A percentile compares a stretch with the other conserved stretches of the same genome.
These are phyloP conservation scores for Orobanche coerulescens DNA, from an alignment of 257 asterid species.

Conservation along the genomic window DNA sequence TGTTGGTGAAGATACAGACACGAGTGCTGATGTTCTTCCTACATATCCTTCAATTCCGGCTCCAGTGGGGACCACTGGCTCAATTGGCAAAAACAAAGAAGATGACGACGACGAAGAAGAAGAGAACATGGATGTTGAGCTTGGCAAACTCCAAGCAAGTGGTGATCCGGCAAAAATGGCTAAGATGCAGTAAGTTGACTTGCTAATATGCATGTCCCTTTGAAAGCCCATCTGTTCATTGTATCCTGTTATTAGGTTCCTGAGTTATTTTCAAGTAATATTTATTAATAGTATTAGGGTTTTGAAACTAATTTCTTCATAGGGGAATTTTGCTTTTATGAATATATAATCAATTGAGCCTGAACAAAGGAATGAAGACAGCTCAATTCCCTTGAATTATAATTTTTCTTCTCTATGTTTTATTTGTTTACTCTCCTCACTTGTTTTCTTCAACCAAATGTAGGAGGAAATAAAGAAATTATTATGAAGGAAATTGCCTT, in stretches of 20 bases:
- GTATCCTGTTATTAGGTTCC: background rate
- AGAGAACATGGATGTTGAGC: conserved; percentile 84
- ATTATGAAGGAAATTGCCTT: too few relatives aligned
- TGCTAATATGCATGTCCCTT: background rate
- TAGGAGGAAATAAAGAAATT: too few relatives aligned
- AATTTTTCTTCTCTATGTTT: background rate
- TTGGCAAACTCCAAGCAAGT: conserved; percentile 52
- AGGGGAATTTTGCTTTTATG: background rate
- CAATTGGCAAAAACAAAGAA: conserved; percentile 55
- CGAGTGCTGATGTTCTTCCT: conserved; percentile 25
- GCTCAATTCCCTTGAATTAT: background rate
- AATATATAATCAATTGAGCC: background rate
- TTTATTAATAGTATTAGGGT: background rate
- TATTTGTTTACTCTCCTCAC: background rate
- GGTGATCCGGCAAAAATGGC: conserved; percentile 78
- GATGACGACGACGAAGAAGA: conserved; percentile 95
- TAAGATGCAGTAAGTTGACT: conserved; percentile 82
- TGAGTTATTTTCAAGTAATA: background rate
- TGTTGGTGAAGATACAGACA: conserved; percentile 32
- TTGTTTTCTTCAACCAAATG: too few relatives aligned
- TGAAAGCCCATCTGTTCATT: background rate
- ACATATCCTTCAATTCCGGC: conserved; percentile 41
- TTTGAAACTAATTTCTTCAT: background rate
- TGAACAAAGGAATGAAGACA: background rate
- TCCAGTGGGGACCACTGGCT: conserved; percentile 34